A percentile compares a stretch with the other conserved stretches of the same genome.
These are phyloP conservation scores for Trypanosomatidae sp. DNA, from an alignment of 208 protist genomes.

Conservation along the genomic window DNA sequence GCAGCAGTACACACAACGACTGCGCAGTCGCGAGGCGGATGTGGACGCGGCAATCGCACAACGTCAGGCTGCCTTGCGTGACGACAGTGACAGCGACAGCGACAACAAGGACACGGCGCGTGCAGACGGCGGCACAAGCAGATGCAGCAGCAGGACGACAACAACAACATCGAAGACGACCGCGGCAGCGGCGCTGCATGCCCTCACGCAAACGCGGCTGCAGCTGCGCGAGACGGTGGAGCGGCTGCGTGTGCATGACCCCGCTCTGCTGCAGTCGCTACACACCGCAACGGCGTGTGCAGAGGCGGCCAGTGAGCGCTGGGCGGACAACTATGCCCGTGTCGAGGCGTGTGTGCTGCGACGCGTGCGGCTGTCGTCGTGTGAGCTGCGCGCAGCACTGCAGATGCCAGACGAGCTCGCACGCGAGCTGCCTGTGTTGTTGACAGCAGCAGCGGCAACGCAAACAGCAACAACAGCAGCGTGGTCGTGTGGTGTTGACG, in stretches of 20 bases:
- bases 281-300: conserved; percentile 11
- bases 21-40: not conserved
- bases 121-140: no score
- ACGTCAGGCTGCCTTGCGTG: no score
- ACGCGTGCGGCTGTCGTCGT: conserved; percentile 11
- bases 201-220: not conserved
- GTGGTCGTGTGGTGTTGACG: no score
- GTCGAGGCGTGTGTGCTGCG: conserved; percentile 33
- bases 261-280: conserved; percentile 12
- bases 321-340: conserved; percentile 73
- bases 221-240: not conserved
- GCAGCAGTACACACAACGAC: not conserved
- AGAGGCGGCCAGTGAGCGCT: conserved; percentile 51
- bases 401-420: conserved; percentile 29
- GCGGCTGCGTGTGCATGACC: not conserved
- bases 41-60: not conserved
- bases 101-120: no score
- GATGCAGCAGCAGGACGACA: not conserved
- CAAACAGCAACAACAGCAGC: no score
- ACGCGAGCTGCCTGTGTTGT: no score
- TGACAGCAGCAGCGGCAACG: no score
- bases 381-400: conserved; percentile 24
- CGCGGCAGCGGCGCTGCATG: not conserved
- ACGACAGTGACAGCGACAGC: no score
- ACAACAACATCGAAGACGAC: no score